Base-by-base conservation (phyloP, 176 grass and related monocot species). In the Zoysia japonica region DNA sequence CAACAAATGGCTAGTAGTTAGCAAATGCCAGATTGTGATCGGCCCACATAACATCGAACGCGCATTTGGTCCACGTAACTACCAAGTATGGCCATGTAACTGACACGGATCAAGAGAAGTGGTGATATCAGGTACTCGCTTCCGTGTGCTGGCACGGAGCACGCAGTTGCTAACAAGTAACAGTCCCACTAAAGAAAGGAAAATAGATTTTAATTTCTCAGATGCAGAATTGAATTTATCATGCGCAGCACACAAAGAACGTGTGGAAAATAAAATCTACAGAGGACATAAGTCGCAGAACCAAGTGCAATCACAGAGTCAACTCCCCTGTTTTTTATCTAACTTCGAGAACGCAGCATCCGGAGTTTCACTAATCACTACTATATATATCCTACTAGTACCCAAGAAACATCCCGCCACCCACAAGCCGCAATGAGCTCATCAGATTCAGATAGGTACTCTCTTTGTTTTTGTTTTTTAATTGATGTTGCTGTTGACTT, bases 301-400 rank as follows among this genome's bases (percentile, higher is more conserved):
- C 66, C 2, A 71, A 43, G 7, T 17, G 40, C 72, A 28, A 46
- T 6, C 62, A 65, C 52, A 5, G 39, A 42, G 47, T 70, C 11
- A 77, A 65, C 55, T 87, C 37, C 38, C 12, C 11, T 40, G 47
- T 66, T 45, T 70, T 39, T 6, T 67, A 16, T 16, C 1, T 47
- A 20, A 55, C 56, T 76, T 63, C 9, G 9, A 66, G 5, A 36
- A 77, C 46, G 74, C 79, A 71, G 70, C 57, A 71, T 71, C 12
- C 6, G 46, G 20, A 28, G 28, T 28, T 28, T 28, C 28, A 28
- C 28, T 28, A 28, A 0, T 28, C 28, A 28, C 28, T 28, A 28
- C 28, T 28, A 28, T n/a, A n/a, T n/a, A n/a, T 28, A 28, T 28
- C 20, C 37, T 28, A 28, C 28, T 28, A 28, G 28, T 28, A 71